Evolutionary conservation across 2,329 filamentous ascomycete species (phyloP).

Genomic region (Nigrograna mackinnonii): DNA sequence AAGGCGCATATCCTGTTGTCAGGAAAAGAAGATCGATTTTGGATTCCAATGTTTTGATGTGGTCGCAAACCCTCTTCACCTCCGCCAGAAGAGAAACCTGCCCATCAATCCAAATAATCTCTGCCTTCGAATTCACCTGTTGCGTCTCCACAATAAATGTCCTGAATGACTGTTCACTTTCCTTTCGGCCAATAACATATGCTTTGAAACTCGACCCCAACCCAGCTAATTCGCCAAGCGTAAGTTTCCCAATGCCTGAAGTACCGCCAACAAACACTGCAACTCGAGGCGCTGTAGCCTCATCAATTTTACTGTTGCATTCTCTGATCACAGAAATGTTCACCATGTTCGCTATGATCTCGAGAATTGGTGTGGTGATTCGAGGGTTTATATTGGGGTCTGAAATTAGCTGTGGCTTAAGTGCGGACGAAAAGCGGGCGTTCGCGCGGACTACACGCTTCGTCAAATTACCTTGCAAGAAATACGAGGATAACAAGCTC

Average conservation of each 20-base stretch:
- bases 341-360: too few relatives aligned
- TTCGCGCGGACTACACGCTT: too few relatives aligned
- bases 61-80: slow-evolving; percentile 41
- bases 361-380: too few relatives aligned
- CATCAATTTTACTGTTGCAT: slow-evolving; percentile 46
- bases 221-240: slow-evolving; percentile 41
- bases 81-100: slow-evolving; percentile 53
- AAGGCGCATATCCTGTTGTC: slow-evolving; percentile 49
- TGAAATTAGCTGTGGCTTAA: too few relatives aligned
- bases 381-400: too few relatives aligned
- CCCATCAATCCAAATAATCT: slow-evolving; percentile 48
- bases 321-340: background rate
- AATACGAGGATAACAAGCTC: too few relatives aligned
- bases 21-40: slow-evolving; percentile 51
- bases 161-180: slow-evolving; percentile 30
- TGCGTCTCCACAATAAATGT: slow-evolving; percentile 43
- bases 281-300: slow-evolving; percentile 39
- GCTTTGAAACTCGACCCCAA: slow-evolving; percentile 41
- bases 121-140: slow-evolving; percentile 42
- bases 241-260: slow-evolving; percentile 51
- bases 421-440: too few relatives aligned
- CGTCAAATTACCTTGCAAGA: too few relatives aligned
- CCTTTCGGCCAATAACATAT: slow-evolving; percentile 50
- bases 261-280: slow-evolving; percentile 53
- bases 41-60: slow-evolving; percentile 43